Conservation (phyloP, 2,329 filamentous ascomycete species). For the Claviceps africana region DNA sequence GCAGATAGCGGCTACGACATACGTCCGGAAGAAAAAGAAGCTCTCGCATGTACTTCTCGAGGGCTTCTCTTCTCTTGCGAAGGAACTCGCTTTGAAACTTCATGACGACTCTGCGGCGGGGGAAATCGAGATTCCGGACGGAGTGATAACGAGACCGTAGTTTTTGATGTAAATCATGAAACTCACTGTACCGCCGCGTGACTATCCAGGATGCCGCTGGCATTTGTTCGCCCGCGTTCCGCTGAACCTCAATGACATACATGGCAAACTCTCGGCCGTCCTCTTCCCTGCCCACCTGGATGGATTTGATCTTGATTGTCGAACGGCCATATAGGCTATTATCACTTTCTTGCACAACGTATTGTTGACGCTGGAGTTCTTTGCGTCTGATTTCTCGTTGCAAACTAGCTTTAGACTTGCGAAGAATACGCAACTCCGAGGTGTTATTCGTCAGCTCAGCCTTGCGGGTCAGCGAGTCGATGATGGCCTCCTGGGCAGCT, state of each 20-base stretch:
- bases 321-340: slow-evolving; percentile 92
- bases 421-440: slow-evolving; percentile 78
- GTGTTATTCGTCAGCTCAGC: slow-evolving; percentile 96
- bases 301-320: slow-evolving; percentile 76
- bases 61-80: slow-evolving; percentile 67
- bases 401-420: slow-evolving; percentile 86
- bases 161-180: slow-evolving; percentile 86
- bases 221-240: slow-evolving; percentile 89
- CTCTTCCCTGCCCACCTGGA: slow-evolving; percentile 81
- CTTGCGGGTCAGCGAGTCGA: slow-evolving; percentile 83
- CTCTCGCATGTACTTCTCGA: slow-evolving; percentile 75
- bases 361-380: slow-evolving; percentile 91
- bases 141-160: slow-evolving; percentile 74
- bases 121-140: slow-evolving; percentile 82
- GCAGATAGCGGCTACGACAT: slow-evolving; percentile 81
- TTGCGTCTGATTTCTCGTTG: slow-evolving; percentile 87
- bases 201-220: slow-evolving; percentile 90
- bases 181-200: slow-evolving; percentile 89
- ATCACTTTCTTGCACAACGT: slow-evolving; percentile 93
- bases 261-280: slow-evolving; percentile 88
- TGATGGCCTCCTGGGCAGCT: slow-evolving; percentile 72
- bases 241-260: slow-evolving; percentile 82
- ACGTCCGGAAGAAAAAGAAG: slow-evolving; percentile 81
- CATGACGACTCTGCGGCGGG: slow-evolving; percentile 81
- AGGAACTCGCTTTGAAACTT: slow-evolving; percentile 94